Percentiles rank a stretch among this genome's conserved stretches.
phyloP scores from a whole-genome alignment of 2,329 filamentous ascomycete genomes.

The Exophiala aquamarina region DNA sequence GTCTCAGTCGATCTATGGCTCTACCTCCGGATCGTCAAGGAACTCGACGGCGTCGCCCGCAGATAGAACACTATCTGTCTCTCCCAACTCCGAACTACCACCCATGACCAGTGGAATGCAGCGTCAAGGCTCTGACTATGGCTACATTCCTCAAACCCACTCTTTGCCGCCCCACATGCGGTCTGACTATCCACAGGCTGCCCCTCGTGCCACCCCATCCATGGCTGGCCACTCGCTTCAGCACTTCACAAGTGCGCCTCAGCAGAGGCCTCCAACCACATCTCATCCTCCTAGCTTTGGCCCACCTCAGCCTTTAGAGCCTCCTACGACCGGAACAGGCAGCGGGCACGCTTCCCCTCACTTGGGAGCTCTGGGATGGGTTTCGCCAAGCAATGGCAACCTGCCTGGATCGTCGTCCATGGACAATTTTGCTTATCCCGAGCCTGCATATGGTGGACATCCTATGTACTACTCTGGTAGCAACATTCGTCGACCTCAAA shows the following conservation, averaged over 20 bases:
- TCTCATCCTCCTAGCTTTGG: conserved; percentile 83
- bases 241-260: conserved; percentile 54
- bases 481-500: conserved; percentile 70
- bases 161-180: conserved; percentile 82
- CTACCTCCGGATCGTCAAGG: conserved; percentile 45
- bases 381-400: conserved; percentile 74
- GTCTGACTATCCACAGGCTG: conserved; percentile 64
- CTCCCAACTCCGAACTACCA: conserved; percentile 73
- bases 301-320: conserved; percentile 81
- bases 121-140: conserved; percentile 67
- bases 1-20: conserved; percentile 37
- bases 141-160: conserved; percentile 71
- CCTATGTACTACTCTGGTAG: conserved; percentile 71
- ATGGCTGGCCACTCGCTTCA: conserved; percentile 65
- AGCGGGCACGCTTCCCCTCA: conserved; percentile 85
- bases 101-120: conserved; percentile 64
- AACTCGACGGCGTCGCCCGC: conserved; percentile 75
- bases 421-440: conserved; percentile 82
- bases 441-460: conserved; percentile 63
- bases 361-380: conserved; percentile 79
- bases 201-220: conserved; percentile 64
- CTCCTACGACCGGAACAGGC: conserved; percentile 67
- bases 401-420: conserved; percentile 69
- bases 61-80: conserved; percentile 77
- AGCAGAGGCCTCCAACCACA: conserved; percentile 63